Conservation (phyloP, 352 stramenopile species). For the Thraustochytrium sp. region DNA sequence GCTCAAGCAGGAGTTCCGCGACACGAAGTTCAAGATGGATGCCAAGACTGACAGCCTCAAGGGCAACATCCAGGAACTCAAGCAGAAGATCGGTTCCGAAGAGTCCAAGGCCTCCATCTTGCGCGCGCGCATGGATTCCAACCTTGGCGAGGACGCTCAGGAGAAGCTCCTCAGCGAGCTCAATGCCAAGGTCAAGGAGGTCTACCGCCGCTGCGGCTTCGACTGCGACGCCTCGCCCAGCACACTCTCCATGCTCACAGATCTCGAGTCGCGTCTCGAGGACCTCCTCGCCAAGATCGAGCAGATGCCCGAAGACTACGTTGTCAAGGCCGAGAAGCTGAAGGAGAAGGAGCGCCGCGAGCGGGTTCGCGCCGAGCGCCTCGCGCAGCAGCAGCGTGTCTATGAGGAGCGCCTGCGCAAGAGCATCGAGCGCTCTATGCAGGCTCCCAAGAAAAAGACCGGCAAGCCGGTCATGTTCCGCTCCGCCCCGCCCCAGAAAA, state of each 20-base stretch:
- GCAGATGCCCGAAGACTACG: conserved; percentile 86
- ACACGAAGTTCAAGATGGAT: conserved; percentile 79
- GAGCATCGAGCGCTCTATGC: conserved; percentile 82
- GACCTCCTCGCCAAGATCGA: conserved; percentile 79
- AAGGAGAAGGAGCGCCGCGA: conserved; percentile 87
- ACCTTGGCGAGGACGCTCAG: conserved; percentile 72
- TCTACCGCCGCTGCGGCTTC: conserved; percentile 86
- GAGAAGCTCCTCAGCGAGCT: conserved; percentile 79
- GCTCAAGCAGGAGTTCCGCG: conserved; percentile 82
- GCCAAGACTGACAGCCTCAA: conserved; percentile 67
- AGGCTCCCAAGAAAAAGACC: conserved; percentile 83
- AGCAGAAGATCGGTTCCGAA: conserved; percentile 74
- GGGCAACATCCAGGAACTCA: conserved; percentile 77
- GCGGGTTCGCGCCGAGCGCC: conserved; percentile 77
- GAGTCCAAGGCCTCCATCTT: conserved; percentile 72
- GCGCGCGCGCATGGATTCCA: conserved; percentile 57
- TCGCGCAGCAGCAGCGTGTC: conserved; percentile 82
- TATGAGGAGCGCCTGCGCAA: conserved; percentile 87
- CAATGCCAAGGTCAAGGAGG: conserved; percentile 65
- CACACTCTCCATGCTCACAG: conserved; percentile 85
- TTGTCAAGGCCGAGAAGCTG: conserved; percentile 84
- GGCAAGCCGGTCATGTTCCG: conserved; percentile 84
- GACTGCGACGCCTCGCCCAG: conserved; percentile 80
- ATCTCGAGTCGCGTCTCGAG: conserved; percentile 80
- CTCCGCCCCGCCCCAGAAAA: conserved; percentile 68